Evolutionary conservation across 805 yeast species (phyloP).

Genomic region (Cyberlindnera japonica): DNA sequence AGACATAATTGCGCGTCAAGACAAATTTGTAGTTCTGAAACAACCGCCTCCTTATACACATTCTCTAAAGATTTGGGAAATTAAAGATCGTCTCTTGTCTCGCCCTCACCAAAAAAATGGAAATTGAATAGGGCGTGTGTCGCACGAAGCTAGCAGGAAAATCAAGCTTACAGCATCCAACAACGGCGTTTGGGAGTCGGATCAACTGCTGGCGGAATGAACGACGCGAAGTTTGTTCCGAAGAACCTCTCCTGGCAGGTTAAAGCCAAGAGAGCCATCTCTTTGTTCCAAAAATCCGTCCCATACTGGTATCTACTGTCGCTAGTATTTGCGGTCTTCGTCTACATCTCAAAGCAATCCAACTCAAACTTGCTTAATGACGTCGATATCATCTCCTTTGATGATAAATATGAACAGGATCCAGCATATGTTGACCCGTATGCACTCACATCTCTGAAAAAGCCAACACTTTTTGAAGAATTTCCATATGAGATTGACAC

Average conservation of each 20-base stretch:
- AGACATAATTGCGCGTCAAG: no score
- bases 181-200: no score
- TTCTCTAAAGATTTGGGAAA: no score
- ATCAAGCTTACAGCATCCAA: no score
- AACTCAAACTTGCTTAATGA: slow-evolving; percentile 9
- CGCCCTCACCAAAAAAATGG: no score
- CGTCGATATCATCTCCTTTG: slow-evolving; percentile 14
- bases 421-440: slow-evolving; percentile 18
- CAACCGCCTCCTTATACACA: no score
- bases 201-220: no score
- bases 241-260: slow-evolving; percentile 7
- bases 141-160: no score
- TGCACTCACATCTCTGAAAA: slow-evolving; percentile 17
- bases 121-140: no score
- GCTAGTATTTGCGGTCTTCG: slow-evolving; percentile 21
- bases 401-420: slow-evolving; percentile 22
- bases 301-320: slow-evolving; percentile 23
- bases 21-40: no score
- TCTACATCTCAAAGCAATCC: slow-evolving; percentile 13
- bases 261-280: slow-evolving; percentile 6
- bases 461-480: slow-evolving; percentile 20
- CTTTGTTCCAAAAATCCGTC: slow-evolving; percentile 12
- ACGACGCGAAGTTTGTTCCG: slow-evolving; percentile 8
- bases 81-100: no score
- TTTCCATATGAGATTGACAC: slow-evolving; percentile 32